Evolutionary conservation across 257 asterid genomes (phyloP).

Genomic region (Echites panduratus): DNA sequence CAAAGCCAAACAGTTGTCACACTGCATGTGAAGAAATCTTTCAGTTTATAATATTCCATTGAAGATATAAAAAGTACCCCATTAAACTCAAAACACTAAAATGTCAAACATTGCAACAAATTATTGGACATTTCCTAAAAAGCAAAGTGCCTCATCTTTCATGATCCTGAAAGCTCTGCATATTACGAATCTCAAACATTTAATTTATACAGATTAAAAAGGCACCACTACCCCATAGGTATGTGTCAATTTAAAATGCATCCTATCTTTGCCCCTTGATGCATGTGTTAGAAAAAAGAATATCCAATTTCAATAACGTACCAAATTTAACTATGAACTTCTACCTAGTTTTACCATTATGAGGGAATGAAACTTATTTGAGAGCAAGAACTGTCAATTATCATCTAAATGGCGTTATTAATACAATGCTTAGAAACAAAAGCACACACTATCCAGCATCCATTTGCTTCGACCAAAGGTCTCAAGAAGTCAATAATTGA

Average conservation of each 20-base stretch:
- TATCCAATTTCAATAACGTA: background rate
- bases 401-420: background rate
- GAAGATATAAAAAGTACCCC: background rate
- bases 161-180: background rate
- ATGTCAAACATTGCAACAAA: background rate
- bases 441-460: background rate
- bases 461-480: background rate
- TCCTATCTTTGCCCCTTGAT: background rate
- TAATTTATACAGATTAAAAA: background rate
- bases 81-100: background rate
- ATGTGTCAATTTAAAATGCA: background rate
- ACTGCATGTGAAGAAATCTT: slow-evolving; percentile 46
- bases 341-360: background rate
- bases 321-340: background rate
- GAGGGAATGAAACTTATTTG: background rate
- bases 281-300: background rate
- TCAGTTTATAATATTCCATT: slow-evolving; percentile 7
- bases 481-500: background rate
- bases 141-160: background rate
- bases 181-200: background rate
- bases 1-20: slow-evolving; percentile 69
- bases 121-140: background rate
- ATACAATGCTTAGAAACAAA: background rate
- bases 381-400: background rate
- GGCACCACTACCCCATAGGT: background rate